Percentiles rank a stretch among this genome's conserved stretches.
Evolutionary conservation across 179 eudicot genomes (phyloP).

Genomic region (Vitellaria paradoxa): DNA sequence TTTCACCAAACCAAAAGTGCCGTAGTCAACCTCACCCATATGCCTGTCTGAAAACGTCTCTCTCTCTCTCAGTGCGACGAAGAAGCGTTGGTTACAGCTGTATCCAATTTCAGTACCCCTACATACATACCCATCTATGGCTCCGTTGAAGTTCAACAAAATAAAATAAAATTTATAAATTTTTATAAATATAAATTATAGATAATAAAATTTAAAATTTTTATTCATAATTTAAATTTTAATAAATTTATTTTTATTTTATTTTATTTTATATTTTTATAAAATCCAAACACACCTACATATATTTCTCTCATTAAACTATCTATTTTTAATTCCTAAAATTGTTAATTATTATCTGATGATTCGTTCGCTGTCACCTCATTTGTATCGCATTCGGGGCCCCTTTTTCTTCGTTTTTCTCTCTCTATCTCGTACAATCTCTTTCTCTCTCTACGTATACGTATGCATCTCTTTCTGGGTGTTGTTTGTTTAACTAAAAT

Average conservation of each 20-base stretch:
- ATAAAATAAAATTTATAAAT: too few relatives aligned
- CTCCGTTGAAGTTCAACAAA: too few relatives aligned
- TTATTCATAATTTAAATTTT: too few relatives aligned
- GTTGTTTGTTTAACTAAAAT: not conserved
- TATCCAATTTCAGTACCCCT: constrained; percentile 19
- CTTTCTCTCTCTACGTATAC: not conserved
- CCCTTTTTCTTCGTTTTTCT: not conserved
- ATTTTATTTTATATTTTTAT: too few relatives aligned
- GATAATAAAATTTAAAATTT: too few relatives aligned
- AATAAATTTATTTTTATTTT: too few relatives aligned
- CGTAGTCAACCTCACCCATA: constrained; percentile 13
- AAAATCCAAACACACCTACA: not conserved
- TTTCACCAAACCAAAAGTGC: too few relatives aligned
- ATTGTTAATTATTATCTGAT: not conserved
- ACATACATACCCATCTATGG: too few relatives aligned
- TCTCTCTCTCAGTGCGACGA: not conserved
- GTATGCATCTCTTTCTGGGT: too few relatives aligned
- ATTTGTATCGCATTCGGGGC: constrained; percentile 4
- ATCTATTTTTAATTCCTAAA: not conserved
- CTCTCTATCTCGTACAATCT: not conserved
- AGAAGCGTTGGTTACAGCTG: constrained; percentile 35
- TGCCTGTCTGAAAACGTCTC: constrained; percentile 22
- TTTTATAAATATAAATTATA: too few relatives aligned
- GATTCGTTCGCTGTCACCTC: not conserved
- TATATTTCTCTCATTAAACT: not conserved